Evolutionary conservation across 345 rosid genomes (phyloP), one percentile per base, ranked within the genome.

Genomic region (Brassica juncea): DNA sequence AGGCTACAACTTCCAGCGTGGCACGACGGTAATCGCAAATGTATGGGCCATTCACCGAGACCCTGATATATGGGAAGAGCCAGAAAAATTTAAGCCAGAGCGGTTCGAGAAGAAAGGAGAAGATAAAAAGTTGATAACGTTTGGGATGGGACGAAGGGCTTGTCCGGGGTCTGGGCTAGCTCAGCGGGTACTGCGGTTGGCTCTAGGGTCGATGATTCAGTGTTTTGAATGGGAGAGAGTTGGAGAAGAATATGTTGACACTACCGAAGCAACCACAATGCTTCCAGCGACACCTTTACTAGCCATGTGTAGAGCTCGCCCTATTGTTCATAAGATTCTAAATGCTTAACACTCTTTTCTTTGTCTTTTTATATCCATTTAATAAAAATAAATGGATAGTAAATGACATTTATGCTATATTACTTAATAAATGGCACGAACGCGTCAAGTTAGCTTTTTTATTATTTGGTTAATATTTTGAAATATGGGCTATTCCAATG

Each of bases 41-140:
- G 82, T 75, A 4, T 91, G 93, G 93, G 91, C 97, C 0, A 88
- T 88, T 2, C 92, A 88, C 15, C 74, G 90, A 67, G 93, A 90
- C 79, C 85, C 89, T 0, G 81, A 78, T 1, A 82, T 63, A 0
- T 90, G 94, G 92, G 76, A 76, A 25, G 85, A 83, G 6, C 82
- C 85, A 7, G 73, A 73, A 67, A 49, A 5, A 1, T 81, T 84
- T 60, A 74, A 35, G 49, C 84, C 82, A 8, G 86, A 81, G 63
- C 54, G 84, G 66, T 84, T 84, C 23, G 19, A 72, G 16, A 75
- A 78, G 23, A 74, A 82, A 37, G 79, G 82, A 1, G 73, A 81
- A 32, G 60, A 75, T 6, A 49, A 66, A 6, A 76, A 79, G 77
- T 39, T 81, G 11, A 54, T 81, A 32, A 74, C 84, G 0, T 84